Evolutionary conservation across 2,329 filamentous ascomycete genomes (phyloP), one percentile per base, ranked within the genome.

Genomic region (Zasmidium citrigriseum): DNA sequence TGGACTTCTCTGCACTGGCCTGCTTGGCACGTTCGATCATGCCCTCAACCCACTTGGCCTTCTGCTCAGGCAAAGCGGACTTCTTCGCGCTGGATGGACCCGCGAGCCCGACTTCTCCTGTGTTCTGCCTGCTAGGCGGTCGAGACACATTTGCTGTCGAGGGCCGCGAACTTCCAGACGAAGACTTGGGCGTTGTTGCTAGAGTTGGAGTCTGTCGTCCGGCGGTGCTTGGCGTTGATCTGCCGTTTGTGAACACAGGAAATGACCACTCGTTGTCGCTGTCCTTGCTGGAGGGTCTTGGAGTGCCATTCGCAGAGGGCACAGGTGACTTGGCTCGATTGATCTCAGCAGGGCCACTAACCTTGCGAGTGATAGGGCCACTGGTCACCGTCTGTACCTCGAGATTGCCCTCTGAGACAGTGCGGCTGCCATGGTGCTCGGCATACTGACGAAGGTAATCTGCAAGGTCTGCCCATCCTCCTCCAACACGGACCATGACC

Each of bases 401-500:
- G 14, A 86, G 78, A 12, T 79, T 79, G 38, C 85, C 83, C 44
- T 66, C 68, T 24, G 79, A 81, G 20, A 83, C 80, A 25, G 83
- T 80, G 46, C 84, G 86, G n/a, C 90, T 87, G 46, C 90, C 90
- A 72, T 99, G 95, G 71, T 99, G 95, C 59, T 87, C 86, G 7
- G 92, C 93, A 69, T 97, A 99, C 73, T 96, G 91, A 67, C 92
- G 89, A 45, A 99, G 82, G 70, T 97, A 99, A 74, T 98, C 95
- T 38, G 90, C 93, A 20, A 99, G 80, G 74, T 99, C 95, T 14
- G 93, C 92, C 95, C 95, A 99, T n/a, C 95, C 95, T 59, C 95
- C 95, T 12, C 95, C 95, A 12, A 99, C 93, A 34, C 95, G 89
- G 7, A 99, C 95, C 95, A 99, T 98, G 61, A 98, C 92, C 52